A percentile compares a stretch with the other conserved stretches of the same genome.
These are phyloP conservation scores for Aspergillus japonicus DNA, from an alignment of 2,329 filamentous ascomycete genomes.

Conservation along the genomic window DNA sequence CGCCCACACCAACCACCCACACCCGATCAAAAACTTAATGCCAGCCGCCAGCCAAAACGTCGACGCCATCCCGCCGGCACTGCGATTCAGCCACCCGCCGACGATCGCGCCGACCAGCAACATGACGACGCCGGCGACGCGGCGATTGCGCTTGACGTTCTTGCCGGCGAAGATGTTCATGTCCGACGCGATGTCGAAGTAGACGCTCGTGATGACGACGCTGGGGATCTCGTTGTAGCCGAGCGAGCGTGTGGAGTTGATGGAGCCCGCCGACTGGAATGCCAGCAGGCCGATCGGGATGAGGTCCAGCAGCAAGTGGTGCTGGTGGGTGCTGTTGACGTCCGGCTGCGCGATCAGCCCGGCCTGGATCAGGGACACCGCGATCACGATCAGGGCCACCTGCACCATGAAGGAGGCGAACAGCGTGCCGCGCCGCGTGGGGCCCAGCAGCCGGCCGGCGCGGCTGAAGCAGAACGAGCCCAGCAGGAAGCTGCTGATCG, in stretches of 20 bases:
- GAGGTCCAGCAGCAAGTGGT: constrained; percentile 37
- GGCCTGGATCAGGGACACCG: constrained; percentile 41
- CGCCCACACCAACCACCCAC: constrained; percentile 43
- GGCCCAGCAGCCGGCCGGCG: constrained; percentile 37
- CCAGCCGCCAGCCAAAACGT: constrained; percentile 46
- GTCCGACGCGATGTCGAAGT: constrained; percentile 47
- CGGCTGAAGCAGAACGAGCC: constrained; percentile 43
- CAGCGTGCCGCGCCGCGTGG: constrained; percentile 37
- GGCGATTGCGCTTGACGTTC: constrained; percentile 41
- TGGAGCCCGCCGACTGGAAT: constrained; percentile 47
- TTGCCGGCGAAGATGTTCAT: constrained; percentile 34
- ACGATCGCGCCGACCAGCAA: constrained; percentile 43
- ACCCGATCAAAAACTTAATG: constrained; percentile 38
- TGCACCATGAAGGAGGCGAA: constrained; percentile 45
- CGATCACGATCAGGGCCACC: constrained; percentile 38
- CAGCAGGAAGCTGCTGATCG: constrained; percentile 43
- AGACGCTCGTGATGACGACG: constrained; percentile 48
- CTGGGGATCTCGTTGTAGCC: constrained; percentile 47
- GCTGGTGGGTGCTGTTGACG: background rate
- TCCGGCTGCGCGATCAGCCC: constrained; percentile 38
- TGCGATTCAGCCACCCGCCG: constrained; percentile 45
- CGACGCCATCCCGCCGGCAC: constrained; percentile 43
- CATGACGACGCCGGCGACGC: constrained; percentile 38
- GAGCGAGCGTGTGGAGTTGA: constrained; percentile 43
- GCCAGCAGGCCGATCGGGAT: constrained; percentile 45